Evolutionary conservation across 164 flowering plant species (phyloP).

Genomic region (Malania oleifera): DNA sequence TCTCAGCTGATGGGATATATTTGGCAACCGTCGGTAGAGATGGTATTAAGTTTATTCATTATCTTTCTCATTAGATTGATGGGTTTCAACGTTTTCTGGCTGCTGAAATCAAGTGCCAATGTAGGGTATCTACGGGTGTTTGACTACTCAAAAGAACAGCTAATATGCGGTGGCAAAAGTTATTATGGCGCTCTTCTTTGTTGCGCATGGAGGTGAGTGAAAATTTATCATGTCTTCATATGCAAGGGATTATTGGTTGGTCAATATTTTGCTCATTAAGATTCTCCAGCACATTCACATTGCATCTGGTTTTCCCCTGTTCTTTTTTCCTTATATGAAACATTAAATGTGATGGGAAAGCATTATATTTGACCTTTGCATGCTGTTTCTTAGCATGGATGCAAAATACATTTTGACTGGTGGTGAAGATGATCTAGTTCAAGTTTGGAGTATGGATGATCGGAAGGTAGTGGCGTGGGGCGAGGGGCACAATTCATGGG

Average conservation of each 20-base stretch:
- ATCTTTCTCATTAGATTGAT: not conserved
- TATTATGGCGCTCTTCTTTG: conserved; percentile 95
- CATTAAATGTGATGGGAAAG: no score
- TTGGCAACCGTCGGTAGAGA: conserved; percentile 97
- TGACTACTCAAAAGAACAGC: conserved; percentile 84
- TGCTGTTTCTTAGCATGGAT: conserved; percentile 61
- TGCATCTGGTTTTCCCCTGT: no score
- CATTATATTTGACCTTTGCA: no score
- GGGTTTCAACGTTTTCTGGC: conserved; percentile 3
- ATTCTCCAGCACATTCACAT: no score
- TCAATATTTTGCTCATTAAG: no score
- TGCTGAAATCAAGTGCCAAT: conserved; percentile 16
- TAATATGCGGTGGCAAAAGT: conserved; percentile 89
- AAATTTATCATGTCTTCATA: conserved; percentile 5
- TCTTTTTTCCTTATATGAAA: no score
- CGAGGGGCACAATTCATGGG: conserved; percentile 99
- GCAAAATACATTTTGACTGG: conserved; percentile 92
- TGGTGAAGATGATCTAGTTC: conserved; percentile 98
- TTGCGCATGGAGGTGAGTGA: conserved; percentile 97
- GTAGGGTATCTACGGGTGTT: conserved; percentile 90
- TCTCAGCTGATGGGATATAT: conserved; percentile 75
- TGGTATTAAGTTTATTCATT: conserved; percentile 42
- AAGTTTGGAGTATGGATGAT: conserved; percentile 98
- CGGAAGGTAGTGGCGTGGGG: conserved; percentile 98
- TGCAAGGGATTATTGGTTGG: no score